Evolutionary conservation across 2,329 filamentous ascomycete genomes (phyloP).

Genomic region (Paracorniculantispora psalliotae): DNA sequence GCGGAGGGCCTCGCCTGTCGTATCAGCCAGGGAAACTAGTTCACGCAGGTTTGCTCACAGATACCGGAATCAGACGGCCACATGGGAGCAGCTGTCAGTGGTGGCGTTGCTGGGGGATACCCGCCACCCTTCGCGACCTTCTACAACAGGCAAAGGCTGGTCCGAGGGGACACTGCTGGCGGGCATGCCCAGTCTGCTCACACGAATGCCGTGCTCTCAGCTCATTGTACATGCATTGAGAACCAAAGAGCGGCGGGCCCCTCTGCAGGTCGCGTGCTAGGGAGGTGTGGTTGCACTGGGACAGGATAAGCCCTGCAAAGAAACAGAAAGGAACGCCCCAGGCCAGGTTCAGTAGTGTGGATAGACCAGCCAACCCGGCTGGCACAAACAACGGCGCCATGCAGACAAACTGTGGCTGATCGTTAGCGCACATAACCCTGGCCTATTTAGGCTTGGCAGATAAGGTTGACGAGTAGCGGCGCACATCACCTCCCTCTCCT

Average conservation of each 20-base stretch:
- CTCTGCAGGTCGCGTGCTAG: background rate
- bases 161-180: background rate
- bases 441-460: constrained; percentile 14
- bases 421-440: background rate
- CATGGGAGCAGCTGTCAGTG: background rate
- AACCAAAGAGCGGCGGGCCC: background rate
- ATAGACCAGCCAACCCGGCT: background rate
- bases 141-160: constrained; percentile 5
- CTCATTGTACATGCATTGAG: background rate
- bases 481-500: background rate
- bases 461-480: constrained; percentile 9
- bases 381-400: background rate
- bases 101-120: constrained; percentile 1
- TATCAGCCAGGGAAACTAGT: background rate
- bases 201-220: background rate
- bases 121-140: constrained; percentile 2
- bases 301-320: background rate
- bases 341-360: too few relatives aligned
- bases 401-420: background rate
- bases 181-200: background rate
- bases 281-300: too few relatives aligned
- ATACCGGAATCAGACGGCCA: background rate
- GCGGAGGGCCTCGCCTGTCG: background rate
- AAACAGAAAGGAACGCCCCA: too few relatives aligned
- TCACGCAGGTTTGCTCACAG: background rate